These are phyloP conservation scores for Beauveria brongniartii DNA, from an alignment of 2,329 filamentous ascomycete species.

Conservation along the genomic window DNA sequence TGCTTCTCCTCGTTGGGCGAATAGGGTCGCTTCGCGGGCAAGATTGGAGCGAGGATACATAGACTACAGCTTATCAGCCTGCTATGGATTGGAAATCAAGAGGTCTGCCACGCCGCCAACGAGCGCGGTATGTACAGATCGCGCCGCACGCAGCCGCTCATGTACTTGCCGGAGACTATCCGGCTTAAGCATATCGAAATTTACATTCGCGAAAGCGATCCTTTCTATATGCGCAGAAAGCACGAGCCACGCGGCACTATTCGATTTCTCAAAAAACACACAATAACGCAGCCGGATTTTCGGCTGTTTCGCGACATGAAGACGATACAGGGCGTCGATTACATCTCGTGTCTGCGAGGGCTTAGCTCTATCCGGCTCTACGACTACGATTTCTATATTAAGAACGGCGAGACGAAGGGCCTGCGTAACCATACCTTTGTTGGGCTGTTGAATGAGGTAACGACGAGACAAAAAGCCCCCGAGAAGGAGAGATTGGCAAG, in stretches of 20 bases:
- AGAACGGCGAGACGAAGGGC: neutral
- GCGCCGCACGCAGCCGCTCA: conserved; percentile 28
- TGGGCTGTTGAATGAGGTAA: conserved; percentile 19
- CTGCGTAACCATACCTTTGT: conserved; percentile 25
- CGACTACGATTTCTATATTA: conserved; percentile 27
- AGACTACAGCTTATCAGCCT: conserved; percentile 38
- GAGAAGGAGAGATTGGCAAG: conserved; percentile 9
- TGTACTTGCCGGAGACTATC: conserved; percentile 26
- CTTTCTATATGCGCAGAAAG: conserved; percentile 23
- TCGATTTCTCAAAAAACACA: conserved; percentile 21
- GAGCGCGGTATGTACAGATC: conserved; percentile 24
- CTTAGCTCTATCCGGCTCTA: conserved; percentile 32
- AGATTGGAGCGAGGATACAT: conserved; percentile 33
- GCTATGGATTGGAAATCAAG: conserved; percentile 31
- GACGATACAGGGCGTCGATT: conserved; percentile 37
- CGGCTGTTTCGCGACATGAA: conserved; percentile 29
- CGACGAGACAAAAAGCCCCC: conserved; percentile 16
- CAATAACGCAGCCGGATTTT: conserved; percentile 31
- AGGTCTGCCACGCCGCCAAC: conserved; percentile 17
- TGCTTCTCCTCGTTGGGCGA: conserved; percentile 47
- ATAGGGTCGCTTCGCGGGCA: conserved; percentile 36
- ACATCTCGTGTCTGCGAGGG: conserved; percentile 35
- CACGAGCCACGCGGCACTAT: conserved; percentile 25
- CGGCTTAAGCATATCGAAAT: conserved; percentile 34
- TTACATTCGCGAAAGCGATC: conserved; percentile 30